These are phyloP conservation scores for Termitomyces sp. DNA, from an alignment of 768 basidiomycete genomes.

Conservation along the genomic window DNA sequence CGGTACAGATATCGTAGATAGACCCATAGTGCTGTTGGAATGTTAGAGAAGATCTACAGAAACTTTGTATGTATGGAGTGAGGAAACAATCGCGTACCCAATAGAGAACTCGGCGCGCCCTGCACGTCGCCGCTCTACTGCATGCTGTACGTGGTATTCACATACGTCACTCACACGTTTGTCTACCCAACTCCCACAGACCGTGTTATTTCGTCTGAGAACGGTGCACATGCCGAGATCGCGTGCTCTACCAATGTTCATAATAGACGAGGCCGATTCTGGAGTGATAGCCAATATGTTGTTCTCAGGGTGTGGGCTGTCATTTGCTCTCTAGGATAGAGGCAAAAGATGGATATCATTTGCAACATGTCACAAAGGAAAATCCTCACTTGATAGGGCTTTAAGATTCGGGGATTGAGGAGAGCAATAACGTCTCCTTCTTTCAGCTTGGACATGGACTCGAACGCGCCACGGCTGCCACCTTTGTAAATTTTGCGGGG, in stretches of 20 bases:
- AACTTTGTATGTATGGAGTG: neutral
- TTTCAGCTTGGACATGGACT: conserved; percentile 75
- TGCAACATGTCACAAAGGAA: neutral
- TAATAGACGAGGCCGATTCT: conserved; percentile 70
- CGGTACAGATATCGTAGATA: conserved; percentile 45
- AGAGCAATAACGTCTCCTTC: conserved; percentile 90
- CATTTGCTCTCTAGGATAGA: conserved; percentile 33
- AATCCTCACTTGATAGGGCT: conserved; percentile 70
- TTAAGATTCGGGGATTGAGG: conserved; percentile 81
- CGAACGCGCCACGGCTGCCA: conserved; percentile 90
- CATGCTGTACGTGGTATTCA: conserved; percentile 85
- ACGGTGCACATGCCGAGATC: conserved; percentile 87
- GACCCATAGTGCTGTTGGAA: conserved; percentile 60
- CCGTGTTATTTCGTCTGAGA: conserved; percentile 68
- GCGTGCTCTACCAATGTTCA: conserved; percentile 77
- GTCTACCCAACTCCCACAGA: conserved; percentile 89
- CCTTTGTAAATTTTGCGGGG: conserved; percentile 72
- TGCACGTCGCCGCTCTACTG: conserved; percentile 68
- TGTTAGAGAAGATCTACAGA: neutral
- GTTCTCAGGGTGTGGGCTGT: conserved; percentile 67
- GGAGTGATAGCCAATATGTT: conserved; percentile 89
- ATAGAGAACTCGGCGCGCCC: conserved; percentile 81
- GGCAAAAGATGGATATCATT: neutral
- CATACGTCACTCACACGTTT: conserved; percentile 82
- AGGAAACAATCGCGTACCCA: conserved; percentile 47